Evolutionary conservation across 2,329 filamentous ascomycete genomes (phyloP).

Genomic region (Fusarium stilboides): DNA sequence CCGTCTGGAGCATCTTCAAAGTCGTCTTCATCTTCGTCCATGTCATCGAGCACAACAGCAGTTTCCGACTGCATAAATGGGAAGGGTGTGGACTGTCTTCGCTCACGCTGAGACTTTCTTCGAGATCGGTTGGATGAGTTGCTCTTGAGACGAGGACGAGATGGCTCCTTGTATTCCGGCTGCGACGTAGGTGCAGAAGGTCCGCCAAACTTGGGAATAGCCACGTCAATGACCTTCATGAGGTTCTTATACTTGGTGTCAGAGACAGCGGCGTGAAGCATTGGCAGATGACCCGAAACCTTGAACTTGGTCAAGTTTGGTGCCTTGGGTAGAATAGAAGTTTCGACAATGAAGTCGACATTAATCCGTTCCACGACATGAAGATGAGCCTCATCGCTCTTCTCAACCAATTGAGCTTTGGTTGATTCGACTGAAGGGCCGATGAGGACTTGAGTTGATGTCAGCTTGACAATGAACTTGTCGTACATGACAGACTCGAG

Average conservation of each 20-base stretch:
- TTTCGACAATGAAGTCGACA: conserved; percentile 95
- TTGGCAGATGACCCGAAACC: conserved; percentile 90
- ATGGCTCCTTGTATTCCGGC: conserved; percentile 47
- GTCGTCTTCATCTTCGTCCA: conserved; percentile 76
- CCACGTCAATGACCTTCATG: conserved; percentile 96
- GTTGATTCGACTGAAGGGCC: conserved; percentile 94
- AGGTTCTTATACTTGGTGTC: conserved; percentile 97
- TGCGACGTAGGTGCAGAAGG: conserved; percentile 48
- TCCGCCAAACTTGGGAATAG: conserved; percentile 84
- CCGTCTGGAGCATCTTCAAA: conserved; percentile 78
- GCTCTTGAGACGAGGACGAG: conserved; percentile 63
- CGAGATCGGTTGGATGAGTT: conserved; percentile 62
- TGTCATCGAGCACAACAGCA: conserved; percentile 84
- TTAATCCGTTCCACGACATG: conserved; percentile 98
- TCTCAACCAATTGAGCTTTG: conserved; percentile 81
- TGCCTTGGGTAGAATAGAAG: conserved; percentile 96
- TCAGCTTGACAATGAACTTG: conserved; percentile 92
- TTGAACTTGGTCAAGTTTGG: conserved; percentile 93
- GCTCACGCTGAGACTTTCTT: conserved; percentile 62
- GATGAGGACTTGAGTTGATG: conserved; percentile 95
- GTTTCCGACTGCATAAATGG: conserved; percentile 80
- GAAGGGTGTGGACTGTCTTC: conserved; percentile 79
- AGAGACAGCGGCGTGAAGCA: conserved; percentile 91
- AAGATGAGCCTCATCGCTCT: conserved; percentile 78
- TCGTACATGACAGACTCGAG: conserved; percentile 98